Percentiles rank a stretch among this genome's conserved stretches.
Conservation (phyloP, 2,329 filamentous ascomycete species). For the Stachybotrys elegans region DNA sequence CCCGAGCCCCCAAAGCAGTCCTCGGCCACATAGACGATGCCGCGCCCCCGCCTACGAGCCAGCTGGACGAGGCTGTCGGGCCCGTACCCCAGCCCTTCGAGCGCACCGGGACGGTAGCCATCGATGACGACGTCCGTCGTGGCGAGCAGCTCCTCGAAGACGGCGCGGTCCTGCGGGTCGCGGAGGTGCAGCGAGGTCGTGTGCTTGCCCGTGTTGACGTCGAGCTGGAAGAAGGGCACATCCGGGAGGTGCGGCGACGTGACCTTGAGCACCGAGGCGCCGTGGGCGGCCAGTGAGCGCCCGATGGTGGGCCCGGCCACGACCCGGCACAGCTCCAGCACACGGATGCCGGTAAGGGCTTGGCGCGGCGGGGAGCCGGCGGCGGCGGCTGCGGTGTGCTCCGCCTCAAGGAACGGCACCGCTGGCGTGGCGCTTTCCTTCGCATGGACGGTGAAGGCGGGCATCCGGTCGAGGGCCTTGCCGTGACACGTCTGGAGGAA, state of each 20-base stretch:
- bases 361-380: slow-evolving; percentile 9
- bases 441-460: neutral
- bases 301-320: slow-evolving; percentile 29
- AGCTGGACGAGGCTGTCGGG: slow-evolving; percentile 5
- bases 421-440: neutral
- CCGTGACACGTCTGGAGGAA: neutral
- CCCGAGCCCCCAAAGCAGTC: slow-evolving; percentile 32
- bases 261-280: slow-evolving; percentile 27
- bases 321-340: slow-evolving; percentile 28
- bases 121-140: slow-evolving; percentile 28
- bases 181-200: slow-evolving; percentile 25
- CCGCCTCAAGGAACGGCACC: slow-evolving; percentile 7
- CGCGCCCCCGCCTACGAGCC: slow-evolving; percentile 11
- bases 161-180: slow-evolving; percentile 19
- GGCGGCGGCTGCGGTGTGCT: slow-evolving; percentile 14
- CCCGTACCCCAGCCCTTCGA: slow-evolving; percentile 25
- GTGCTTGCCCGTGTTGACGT: slow-evolving; percentile 29
- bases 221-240: slow-evolving; percentile 22
- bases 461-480: neutral
- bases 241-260: slow-evolving; percentile 25
- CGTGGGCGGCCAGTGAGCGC: slow-evolving; percentile 24
- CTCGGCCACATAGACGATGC: slow-evolving; percentile 25
- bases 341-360: slow-evolving; percentile 25
- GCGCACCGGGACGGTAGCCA: slow-evolving; percentile 26
- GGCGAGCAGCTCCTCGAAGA: slow-evolving; percentile 17